These are phyloP conservation scores for Marasmius tenuissimus DNA, from an alignment of 1,284 basidiomycete species.

Conservation along the genomic window DNA sequence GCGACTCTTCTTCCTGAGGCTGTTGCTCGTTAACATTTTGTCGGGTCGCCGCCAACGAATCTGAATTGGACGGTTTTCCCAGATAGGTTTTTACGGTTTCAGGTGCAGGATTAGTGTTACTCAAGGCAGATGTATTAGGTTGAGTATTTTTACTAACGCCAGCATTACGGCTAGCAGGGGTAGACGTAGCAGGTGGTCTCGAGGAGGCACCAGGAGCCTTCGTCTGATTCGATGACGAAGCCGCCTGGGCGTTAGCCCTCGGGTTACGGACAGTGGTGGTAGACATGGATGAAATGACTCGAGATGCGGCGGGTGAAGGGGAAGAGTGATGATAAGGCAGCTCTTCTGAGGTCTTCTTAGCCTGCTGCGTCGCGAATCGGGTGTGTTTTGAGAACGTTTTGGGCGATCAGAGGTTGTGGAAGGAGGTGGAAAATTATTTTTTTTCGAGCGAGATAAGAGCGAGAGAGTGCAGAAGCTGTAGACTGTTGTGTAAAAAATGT, in stretches of 20 bases:
- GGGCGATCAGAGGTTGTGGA: not conserved
- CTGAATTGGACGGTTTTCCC: no score
- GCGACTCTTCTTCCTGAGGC: not conserved
- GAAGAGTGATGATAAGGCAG: not conserved
- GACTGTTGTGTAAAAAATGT: not conserved
- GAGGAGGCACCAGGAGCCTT: not conserved
- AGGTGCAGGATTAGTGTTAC: no score
- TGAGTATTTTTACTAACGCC: no score
- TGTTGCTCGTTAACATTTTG: not conserved
- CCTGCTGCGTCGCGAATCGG: not conserved
- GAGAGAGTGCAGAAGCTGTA: not conserved
- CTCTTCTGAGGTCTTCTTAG: not conserved
- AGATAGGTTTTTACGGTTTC: no score
- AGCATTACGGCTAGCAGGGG: no score
- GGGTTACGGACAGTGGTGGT: not conserved
- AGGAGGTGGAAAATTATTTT: not conserved
- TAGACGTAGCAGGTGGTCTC: no score
- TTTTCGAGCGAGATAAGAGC: not conserved
- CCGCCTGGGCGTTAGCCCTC: not conserved
- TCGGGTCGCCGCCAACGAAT: no score
- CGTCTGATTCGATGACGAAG: not conserved
- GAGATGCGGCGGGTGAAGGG: not conserved
- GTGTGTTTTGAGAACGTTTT: not conserved
- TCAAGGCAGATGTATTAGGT: no score
- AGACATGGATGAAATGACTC: not conserved